Evolutionary conservation across 2,329 filamentous ascomycete genomes (phyloP).

Genomic region (Xylaria sp.): DNA sequence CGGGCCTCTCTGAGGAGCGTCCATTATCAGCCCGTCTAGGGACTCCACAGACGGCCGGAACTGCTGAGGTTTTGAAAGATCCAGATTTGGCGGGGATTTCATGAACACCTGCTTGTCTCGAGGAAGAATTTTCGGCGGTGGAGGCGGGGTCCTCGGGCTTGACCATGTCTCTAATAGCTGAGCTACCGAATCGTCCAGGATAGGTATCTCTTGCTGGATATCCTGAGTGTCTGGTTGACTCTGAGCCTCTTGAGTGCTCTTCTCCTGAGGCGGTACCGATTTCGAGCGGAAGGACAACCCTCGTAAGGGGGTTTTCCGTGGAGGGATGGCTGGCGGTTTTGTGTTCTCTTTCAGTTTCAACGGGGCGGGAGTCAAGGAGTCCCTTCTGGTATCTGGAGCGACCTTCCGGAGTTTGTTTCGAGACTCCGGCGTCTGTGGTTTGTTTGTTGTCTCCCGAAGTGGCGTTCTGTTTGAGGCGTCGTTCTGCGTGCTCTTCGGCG

Average conservation of each 20-base stretch:
- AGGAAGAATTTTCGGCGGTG: too few relatives aligned
- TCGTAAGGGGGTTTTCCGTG: not conserved
- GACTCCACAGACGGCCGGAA: too few relatives aligned
- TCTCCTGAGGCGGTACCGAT: slow-evolving; percentile 4
- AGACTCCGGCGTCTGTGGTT: not conserved
- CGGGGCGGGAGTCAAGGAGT: slow-evolving; percentile 38
- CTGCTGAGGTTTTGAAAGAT: too few relatives aligned
- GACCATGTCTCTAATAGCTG: not conserved
- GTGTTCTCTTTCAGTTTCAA: slow-evolving; percentile 30
- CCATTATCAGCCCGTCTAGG: not conserved
- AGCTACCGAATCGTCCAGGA: not conserved
- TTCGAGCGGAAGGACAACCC: too few relatives aligned
- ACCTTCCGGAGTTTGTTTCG: slow-evolving; percentile 6
- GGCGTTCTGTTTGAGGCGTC: slow-evolving; percentile 5
- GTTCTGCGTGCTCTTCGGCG: slow-evolving; percentile 1
- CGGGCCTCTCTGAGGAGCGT: slow-evolving; percentile 10
- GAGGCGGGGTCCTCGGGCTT: too few relatives aligned
- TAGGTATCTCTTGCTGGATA: slow-evolving; percentile 3
- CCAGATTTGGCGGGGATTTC: too few relatives aligned
- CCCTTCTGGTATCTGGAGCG: slow-evolving; percentile 22
- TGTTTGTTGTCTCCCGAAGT: slow-evolving; percentile 11
- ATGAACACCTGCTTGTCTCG: too few relatives aligned
- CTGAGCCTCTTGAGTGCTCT: slow-evolving; percentile 12
- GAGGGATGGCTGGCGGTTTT: slow-evolving; percentile 24
- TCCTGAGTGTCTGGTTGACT: slow-evolving; percentile 10